phyloP scores from a whole-genome alignment of 345 rosid genomes.

The Nephelium lappaceum region DNA sequence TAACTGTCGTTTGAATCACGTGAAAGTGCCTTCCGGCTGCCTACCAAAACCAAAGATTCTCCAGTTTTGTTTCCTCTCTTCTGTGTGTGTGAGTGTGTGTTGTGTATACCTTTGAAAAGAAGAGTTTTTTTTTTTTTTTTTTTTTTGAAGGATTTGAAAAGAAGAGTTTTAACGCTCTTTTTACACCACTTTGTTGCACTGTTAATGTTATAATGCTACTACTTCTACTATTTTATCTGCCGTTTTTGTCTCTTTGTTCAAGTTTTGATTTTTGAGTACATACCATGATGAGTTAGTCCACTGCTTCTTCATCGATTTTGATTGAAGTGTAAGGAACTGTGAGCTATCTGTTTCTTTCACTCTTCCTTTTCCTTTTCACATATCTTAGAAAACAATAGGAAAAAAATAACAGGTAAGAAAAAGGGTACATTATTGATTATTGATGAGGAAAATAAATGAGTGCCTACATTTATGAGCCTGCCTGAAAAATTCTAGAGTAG shows the following conservation, averaged over 20 bases:
- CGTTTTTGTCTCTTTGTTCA: slow-evolving; percentile 15
- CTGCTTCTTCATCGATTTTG: background rate
- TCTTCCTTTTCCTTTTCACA: slow-evolving; percentile 14
- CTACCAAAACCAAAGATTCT: slow-evolving; percentile 27
- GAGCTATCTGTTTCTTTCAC: slow-evolving; percentile 16
- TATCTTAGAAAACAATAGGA: slow-evolving; percentile 10
- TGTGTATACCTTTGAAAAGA: slow-evolving; percentile 7
- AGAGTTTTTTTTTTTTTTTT: background rate
- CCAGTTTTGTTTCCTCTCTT: background rate
- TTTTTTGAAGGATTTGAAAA: background rate
- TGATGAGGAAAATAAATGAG: slow-evolving; percentile 34
- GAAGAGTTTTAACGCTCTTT: background rate
- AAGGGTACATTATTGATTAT: background rate
- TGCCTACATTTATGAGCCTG: slow-evolving; percentile 42
- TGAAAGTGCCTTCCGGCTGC: slow-evolving; percentile 38
- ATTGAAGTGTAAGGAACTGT: slow-evolving; percentile 29
- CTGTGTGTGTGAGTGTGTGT: background rate
- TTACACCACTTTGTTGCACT: background rate
- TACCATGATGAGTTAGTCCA: background rate
- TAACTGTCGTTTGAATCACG: slow-evolving; percentile 43
- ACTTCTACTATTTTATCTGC: slow-evolving; percentile 12
- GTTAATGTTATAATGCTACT: background rate
- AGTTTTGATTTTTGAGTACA: slow-evolving; percentile 8
- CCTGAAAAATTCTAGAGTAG: slow-evolving; percentile 21
- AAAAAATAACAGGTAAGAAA: slow-evolving; percentile 9